Conservation (phyloP, 331 rosid genomes). For the Pyracantha coccinea region DNA sequence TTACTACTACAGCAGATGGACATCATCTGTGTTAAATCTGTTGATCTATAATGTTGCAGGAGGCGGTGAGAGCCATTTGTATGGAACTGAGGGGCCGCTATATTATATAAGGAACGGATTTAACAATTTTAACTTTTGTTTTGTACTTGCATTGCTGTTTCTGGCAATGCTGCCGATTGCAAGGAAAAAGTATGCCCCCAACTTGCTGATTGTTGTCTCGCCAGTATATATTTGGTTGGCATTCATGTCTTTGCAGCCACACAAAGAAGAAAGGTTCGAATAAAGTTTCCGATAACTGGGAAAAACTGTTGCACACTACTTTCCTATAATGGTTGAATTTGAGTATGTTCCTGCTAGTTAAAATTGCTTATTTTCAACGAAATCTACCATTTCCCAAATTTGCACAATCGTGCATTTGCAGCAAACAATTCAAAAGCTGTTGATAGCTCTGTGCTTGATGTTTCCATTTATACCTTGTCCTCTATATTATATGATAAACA, state of each 20-base stretch:
- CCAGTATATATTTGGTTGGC: slow-evolving; percentile 86
- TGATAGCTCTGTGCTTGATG: not conserved
- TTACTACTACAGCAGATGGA: slow-evolving; percentile 73
- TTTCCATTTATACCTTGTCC: not conserved
- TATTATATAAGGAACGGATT: slow-evolving; percentile 89
- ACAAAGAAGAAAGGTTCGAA: slow-evolving; percentile 91
- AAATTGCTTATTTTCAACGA: not conserved
- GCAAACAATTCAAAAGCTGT: not conserved
- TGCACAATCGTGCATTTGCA: not conserved
- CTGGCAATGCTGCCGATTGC: slow-evolving; percentile 61
- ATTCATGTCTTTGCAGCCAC: slow-evolving; percentile 95
- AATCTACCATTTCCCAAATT: not conserved
- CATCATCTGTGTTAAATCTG: slow-evolving; percentile 91
- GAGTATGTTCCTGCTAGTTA: not conserved
- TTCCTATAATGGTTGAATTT: not conserved
- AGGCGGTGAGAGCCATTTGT: slow-evolving; percentile 95
- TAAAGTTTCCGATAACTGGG: no score
- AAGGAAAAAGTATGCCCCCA: slow-evolving; percentile 71
- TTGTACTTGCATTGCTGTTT: slow-evolving; percentile 80
- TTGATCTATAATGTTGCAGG: slow-evolving; percentile 77
- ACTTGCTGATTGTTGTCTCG: slow-evolving; percentile 75
- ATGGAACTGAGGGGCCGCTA: slow-evolving; percentile 85
- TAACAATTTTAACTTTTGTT: slow-evolving; percentile 85
- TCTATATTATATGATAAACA: no score
- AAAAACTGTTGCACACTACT: no score